Conservation (phyloP, 2,329 filamentous ascomycete species). For the Sarocladium strictum region DNA sequence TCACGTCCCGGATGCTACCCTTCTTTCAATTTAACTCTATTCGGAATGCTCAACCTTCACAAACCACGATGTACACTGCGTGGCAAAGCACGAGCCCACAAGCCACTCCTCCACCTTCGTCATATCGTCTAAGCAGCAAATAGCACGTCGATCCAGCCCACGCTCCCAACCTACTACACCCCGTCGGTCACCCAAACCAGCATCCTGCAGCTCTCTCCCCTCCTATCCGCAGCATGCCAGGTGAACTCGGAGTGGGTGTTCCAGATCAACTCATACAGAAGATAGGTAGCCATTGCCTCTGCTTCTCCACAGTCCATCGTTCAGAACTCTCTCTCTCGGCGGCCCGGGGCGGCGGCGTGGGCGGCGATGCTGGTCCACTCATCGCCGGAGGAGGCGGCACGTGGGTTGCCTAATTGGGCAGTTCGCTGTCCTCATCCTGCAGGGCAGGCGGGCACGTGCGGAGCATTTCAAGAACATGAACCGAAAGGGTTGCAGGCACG, state of each 20-base stretch:
- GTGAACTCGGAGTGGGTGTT: background rate
- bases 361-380: background rate
- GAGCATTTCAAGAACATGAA: background rate
- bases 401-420: background rate
- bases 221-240: background rate
- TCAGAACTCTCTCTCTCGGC: background rate
- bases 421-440: background rate
- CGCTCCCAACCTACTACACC: background rate
- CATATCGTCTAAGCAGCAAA: background rate
- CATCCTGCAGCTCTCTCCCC: background rate
- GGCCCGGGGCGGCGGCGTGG: background rate
- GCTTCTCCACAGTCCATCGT: too few species aligned
- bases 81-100: background rate
- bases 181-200: constrained; percentile 2
- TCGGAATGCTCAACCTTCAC: background rate
- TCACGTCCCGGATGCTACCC: background rate
- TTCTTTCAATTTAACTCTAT: constrained; percentile 2
- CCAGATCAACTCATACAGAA: background rate
- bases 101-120: background rate
- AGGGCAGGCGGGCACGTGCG: background rate
- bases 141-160: background rate
- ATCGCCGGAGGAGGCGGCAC: background rate
- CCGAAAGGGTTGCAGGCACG: background rate
- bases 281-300: background rate
- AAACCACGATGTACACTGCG: background rate